Evolutionary conservation across 371 early-diverging fungal genomes (phyloP).

Genomic region (Mortierella sp.): DNA sequence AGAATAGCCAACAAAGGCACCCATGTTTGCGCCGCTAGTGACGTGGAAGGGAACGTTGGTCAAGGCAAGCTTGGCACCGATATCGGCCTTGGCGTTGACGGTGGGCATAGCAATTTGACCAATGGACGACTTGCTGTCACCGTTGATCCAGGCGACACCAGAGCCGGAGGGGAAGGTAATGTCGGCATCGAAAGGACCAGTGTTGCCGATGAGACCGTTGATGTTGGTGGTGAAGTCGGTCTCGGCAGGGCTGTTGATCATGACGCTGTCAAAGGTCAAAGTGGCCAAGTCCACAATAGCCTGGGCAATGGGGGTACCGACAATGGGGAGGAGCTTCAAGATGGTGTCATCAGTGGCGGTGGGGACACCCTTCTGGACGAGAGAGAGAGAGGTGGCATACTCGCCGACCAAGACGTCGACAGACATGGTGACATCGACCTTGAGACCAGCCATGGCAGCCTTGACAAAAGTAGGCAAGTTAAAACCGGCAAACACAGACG

Average conservation of each 20-base stretch:
- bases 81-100: slow-evolving; percentile 59
- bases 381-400: slow-evolving; percentile 62
- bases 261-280: slow-evolving; percentile 62
- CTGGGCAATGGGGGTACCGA: slow-evolving; percentile 71
- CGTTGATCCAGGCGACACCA: slow-evolving; percentile 66
- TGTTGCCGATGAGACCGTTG: slow-evolving; percentile 68
- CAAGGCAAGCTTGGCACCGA: slow-evolving; percentile 69
- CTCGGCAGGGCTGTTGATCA: slow-evolving; percentile 65
- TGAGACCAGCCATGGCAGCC: slow-evolving; percentile 68
- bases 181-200: slow-evolving; percentile 71
- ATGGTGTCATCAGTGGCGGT: slow-evolving; percentile 63
- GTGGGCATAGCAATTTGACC: slow-evolving; percentile 69
- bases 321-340: slow-evolving; percentile 66
- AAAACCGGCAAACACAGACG: slow-evolving; percentile 62
- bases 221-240: slow-evolving; percentile 66
- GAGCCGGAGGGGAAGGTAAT: slow-evolving; percentile 69
- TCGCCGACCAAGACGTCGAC: slow-evolving; percentile 66
- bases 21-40: slow-evolving; percentile 63
- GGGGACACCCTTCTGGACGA: slow-evolving; percentile 63
- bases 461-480: slow-evolving; percentile 64
- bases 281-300: slow-evolving; percentile 66
- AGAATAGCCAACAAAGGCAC: slow-evolving; percentile 66
- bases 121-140: slow-evolving; percentile 49
- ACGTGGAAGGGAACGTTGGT: slow-evolving; percentile 66
- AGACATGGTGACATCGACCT: slow-evolving; percentile 65